Conservation (phyloP, 2,329 filamentous ascomycete genomes). For the Clarireedia paspali region DNA sequence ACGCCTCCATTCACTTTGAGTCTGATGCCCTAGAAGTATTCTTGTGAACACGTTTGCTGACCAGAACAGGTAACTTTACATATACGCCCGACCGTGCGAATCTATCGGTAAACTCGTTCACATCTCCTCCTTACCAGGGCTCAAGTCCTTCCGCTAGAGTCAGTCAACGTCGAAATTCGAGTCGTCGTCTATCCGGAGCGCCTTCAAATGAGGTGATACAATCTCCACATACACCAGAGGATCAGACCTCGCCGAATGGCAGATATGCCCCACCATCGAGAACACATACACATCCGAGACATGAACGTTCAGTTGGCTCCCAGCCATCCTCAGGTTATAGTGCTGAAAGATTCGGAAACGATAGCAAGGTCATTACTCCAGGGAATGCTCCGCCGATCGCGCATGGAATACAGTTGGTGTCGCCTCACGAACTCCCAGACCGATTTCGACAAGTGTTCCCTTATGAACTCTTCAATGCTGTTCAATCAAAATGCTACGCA, state of each 20-base stretch:
- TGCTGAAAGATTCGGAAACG: neutral
- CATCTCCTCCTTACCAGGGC: conserved; percentile 13
- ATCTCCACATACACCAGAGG: conserved; percentile 1
- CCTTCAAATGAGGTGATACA: neutral
- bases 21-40: conserved; percentile 8
- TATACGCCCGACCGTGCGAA: conserved; percentile 13
- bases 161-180: conserved; percentile 19
- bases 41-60: conserved; percentile 12
- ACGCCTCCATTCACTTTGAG: conserved; percentile 25
- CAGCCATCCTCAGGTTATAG: neutral
- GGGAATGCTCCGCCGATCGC: conserved; percentile 26
- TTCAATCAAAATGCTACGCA: conserved; percentile 73
- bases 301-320: neutral
- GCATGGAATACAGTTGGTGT: conserved; percentile 50
- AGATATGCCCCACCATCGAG: neutral
- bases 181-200: conserved; percentile 1
- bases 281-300: neutral
- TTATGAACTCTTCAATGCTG: conserved; percentile 70
- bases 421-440: conserved; percentile 57
- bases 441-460: conserved; percentile 62
- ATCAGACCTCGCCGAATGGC: neutral
- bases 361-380: conserved; percentile 13
- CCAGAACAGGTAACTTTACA: conserved; percentile 15
- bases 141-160: conserved; percentile 26
- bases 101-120: neutral